Percentiles rank a stretch among this genome's conserved stretches.
phyloP scores from a whole-genome alignment of 2,329 filamentous ascomycete species.

The Coccinonectria pachysandricola region DNA sequence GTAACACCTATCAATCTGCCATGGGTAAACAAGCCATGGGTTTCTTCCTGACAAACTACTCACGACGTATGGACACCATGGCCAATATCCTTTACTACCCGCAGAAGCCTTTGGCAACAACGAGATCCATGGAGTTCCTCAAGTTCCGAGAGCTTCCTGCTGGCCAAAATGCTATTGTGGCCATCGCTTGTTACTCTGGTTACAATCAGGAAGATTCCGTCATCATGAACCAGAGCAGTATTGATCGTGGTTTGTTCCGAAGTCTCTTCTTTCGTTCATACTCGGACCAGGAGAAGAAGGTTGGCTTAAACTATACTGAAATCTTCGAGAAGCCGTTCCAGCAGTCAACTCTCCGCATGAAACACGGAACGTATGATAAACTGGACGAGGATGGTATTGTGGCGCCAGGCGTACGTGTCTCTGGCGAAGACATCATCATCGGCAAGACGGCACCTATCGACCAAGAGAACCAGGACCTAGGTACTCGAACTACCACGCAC shows the following conservation, averaged over 20 bases:
- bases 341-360: conserved; percentile 78
- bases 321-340: conserved; percentile 92
- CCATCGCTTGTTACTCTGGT: conserved; percentile 92
- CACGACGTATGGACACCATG: conserved; percentile 98
- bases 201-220: conserved; percentile 99
- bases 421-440: conserved; percentile 97
- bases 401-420: conserved; percentile 85
- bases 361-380: conserved; percentile 95
- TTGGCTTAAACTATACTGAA: conserved; percentile 88
- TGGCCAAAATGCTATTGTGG: conserved; percentile 96
- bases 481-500: conserved; percentile 81
- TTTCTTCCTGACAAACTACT: conserved; percentile 95
- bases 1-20: conserved; percentile 98
- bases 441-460: conserved; percentile 95
- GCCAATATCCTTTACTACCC: conserved; percentile 98
- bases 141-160: conserved; percentile 96
- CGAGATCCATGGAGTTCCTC: conserved; percentile 95
- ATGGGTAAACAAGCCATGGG: conserved; percentile 99
- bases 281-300: conserved; percentile 91
- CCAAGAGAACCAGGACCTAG: conserved; percentile 84
- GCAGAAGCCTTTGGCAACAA: conserved; percentile 93
- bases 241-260: conserved; percentile 92
- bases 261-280: conserved; percentile 98
- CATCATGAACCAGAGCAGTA: conserved; percentile 99
- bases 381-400: conserved; percentile 94